These are phyloP conservation scores for Aspergillus brunneoviolaceus DNA, from an alignment of 2,329 filamentous ascomycete species.

Conservation along the genomic window DNA sequence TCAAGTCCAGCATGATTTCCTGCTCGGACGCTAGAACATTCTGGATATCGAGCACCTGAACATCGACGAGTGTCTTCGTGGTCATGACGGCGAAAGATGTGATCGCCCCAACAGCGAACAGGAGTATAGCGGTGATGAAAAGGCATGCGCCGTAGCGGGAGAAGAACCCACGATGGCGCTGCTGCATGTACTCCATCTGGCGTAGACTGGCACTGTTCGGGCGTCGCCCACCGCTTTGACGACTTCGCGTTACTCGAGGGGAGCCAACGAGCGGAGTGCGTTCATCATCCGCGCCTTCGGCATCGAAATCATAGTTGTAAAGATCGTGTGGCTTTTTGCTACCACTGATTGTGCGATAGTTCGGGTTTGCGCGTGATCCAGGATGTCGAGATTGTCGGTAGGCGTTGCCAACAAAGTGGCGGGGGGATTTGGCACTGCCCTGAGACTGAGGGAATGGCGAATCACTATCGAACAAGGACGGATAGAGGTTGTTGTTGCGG, in stretches of 20 bases:
- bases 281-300: conserved; percentile 81
- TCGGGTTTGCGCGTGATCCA: conserved; percentile 62
- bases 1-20: conserved; percentile 90
- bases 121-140: conserved; percentile 75
- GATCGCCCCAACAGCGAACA: conserved; percentile 79
- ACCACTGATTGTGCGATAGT: conserved; percentile 46
- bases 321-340: conserved; percentile 61
- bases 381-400: conserved; percentile 67
- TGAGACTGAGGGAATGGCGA: conserved; percentile 67
- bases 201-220: conserved; percentile 59
- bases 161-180: conserved; percentile 63
- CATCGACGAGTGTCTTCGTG: conserved; percentile 78
- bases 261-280: conserved; percentile 74
- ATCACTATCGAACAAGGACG: conserved; percentile 73
- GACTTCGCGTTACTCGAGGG: conserved; percentile 60
- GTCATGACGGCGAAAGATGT: conserved; percentile 89
- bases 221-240: conserved; percentile 49
- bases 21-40: conserved; percentile 93
- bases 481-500: conserved; percentile 62
- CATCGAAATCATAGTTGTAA: conserved; percentile 77
- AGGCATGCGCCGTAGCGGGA: conserved; percentile 82
- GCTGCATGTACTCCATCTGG: conserved; percentile 72
- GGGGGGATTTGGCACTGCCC: conserved; percentile 63
- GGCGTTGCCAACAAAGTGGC: conserved; percentile 50
- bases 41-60: conserved; percentile 75